Evolutionary conservation across 164 flowering plant species (phyloP).

Genomic region (Warburgia ugandensis): DNA sequence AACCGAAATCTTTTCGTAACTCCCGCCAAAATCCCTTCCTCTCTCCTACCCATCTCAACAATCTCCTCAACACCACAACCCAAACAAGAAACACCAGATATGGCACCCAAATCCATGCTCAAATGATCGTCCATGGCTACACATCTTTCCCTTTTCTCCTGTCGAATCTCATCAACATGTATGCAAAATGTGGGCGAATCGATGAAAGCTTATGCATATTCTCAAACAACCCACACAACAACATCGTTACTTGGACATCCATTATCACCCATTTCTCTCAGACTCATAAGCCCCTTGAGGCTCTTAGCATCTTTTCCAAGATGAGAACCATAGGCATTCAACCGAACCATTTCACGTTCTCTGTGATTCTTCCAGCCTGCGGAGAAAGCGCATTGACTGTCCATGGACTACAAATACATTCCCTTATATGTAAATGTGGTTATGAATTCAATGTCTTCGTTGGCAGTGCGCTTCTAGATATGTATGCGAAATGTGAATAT

Average conservation of each 20-base stretch:
- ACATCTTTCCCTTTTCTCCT: conserved; percentile 32
- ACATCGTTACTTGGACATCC: conserved; percentile 49
- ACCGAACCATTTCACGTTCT: conserved; percentile 54
- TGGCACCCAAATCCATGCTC: conserved; percentile 58
- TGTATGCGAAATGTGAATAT: conserved; percentile 42
- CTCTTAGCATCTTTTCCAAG: conserved; percentile 29
- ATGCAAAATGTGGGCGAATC: conserved; percentile 41
- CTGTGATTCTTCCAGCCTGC: conserved; percentile 51
- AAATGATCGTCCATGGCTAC: conserved; percentile 32
- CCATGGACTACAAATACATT: conserved; percentile 43
- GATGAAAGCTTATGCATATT: conserved; percentile 25
- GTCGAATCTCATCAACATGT: conserved; percentile 47
- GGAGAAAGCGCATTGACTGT: conserved; percentile 10
- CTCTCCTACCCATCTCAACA: conserved; percentile 34
- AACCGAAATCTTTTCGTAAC: too few relatives aligned
- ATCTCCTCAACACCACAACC: conserved; percentile 29
- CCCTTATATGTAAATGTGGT: conserved; percentile 38
- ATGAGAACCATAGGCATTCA: conserved; percentile 31
- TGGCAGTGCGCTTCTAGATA: conserved; percentile 42
- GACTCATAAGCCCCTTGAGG: conserved; percentile 23
- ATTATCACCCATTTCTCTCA: conserved; percentile 44
- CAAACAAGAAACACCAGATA: conserved; percentile 20
- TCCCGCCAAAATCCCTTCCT: too few relatives aligned
- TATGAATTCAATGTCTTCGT: conserved; percentile 31
- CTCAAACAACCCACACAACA: conserved; percentile 21